Percentiles rank a stretch among this genome's conserved stretches.
phyloP scores from a whole-genome alignment of 202 grass and related monocot genomes.

The Carex arenaria region DNA sequence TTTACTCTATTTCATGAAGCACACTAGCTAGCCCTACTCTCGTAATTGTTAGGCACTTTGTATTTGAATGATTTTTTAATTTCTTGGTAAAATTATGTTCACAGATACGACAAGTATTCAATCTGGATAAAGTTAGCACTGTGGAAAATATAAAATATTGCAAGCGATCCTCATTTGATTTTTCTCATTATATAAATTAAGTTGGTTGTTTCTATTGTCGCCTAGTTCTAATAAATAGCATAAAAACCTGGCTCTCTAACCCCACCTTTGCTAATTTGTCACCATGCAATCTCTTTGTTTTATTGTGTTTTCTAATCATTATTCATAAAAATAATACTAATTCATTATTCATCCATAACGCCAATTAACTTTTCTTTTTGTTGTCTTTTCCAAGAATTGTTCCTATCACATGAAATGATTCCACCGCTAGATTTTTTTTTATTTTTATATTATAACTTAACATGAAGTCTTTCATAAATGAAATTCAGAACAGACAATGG shows the following conservation, averaged over 20 bases:
- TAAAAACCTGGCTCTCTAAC: neutral
- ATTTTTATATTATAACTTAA: neutral
- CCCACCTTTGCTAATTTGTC: neutral
- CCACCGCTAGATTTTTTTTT: neutral
- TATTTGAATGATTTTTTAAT: neutral
- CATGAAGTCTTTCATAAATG: too few species aligned
- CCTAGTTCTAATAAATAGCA: neutral
- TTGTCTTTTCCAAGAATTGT: neutral
- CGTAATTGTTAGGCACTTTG: neutral
- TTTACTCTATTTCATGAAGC: too few species aligned
- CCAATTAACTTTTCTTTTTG: neutral
- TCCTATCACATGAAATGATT: neutral
- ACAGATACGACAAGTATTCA: neutral
- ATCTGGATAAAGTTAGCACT: neutral
- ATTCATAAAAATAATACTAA: neutral
- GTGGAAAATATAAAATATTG: neutral
- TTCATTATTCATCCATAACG: neutral
- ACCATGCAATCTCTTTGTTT: conserved; percentile 10
- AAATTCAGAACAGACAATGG: neutral
- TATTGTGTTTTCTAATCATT: conserved; percentile 10
- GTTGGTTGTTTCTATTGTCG: neutral
- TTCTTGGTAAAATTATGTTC: neutral
- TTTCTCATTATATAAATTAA: neutral
- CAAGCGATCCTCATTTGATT: conserved; percentile 10
- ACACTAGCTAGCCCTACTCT: too few species aligned